Base-by-base conservation (phyloP, 345 rosid genomes). In the Lagerstroemia speciosa region DNA sequence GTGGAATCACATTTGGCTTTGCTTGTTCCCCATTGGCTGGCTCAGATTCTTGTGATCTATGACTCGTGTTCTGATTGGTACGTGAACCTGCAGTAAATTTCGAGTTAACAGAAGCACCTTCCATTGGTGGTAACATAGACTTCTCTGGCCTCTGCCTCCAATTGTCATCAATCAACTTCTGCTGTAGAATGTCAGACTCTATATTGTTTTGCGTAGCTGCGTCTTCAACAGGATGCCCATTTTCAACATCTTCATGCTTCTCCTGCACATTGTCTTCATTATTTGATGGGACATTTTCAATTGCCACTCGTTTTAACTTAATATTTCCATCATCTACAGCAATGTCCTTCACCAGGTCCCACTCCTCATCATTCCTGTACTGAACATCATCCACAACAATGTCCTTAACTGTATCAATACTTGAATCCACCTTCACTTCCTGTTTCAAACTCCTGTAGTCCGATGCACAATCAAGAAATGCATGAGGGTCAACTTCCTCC, bases 331-430 rank as follows among this genome's bases (percentile, higher is more conserved):
- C 82, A 81, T 94, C 99, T 69, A 94, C 79, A 38, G 80, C 75
- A 75, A 94, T 94, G 81, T 94, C 97, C 83, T 91, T 94, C 79
- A 87, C 98, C 14, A 83, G 67, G 78, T 82, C 89, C 71, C 69
- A 84, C 68, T 72, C 83, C 66, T 81, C 82, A 68, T 83, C 82
- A 22, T 85, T 73, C 68, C 77, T 80, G 78, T 88, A 91, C 76
- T 84, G 88, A 71, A 88, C 98, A 86, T 88, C 98, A 84, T 89
- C 99, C 61, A 94, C 89, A 52, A 86, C 83, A 64, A 94, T 94
- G 78, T 94, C 99, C 78, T 94, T 94, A 65, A 94, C 93, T 19
- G 84, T 82, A 81, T 85, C 95, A 36, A 71, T 63, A 72, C 69
- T 68, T 70, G 74, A 74, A 80, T 85, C 85, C 55, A 73, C 32